Evolutionary conservation across 1,284 basidiomycete genomes (phyloP), one percentile per base, ranked within the genome.

Genomic region (Trichosporon sp.): DNA sequence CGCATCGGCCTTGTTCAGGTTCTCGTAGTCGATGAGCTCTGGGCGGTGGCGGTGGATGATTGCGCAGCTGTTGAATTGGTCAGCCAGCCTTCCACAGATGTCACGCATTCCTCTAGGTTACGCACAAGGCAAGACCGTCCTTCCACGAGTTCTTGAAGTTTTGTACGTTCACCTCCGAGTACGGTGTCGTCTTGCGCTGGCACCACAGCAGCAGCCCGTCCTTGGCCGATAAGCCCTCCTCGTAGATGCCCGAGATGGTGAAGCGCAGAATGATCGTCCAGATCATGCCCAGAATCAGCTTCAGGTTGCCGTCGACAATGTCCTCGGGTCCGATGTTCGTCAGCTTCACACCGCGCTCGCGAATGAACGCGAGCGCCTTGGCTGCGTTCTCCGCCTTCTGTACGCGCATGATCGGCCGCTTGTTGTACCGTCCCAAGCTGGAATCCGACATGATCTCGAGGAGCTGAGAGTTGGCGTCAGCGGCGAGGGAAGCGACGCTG

Each of bases 371-470:
- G 47, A 99, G 84, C 0, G 96, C 96, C 80, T 93, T 93, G 82
- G 95, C 95, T 65, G 97, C 95, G 81, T 99, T 99, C 86, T 99
- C 96, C 2, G 95, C 95, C 80, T 95, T 98, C 82, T 99, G 96
- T 0, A 99, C 90, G 62, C 95, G 89, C 87, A 98, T 95, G 51
- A 89, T 87, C 0, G 96, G 96, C 67, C 87, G 89, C 79, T 88
- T 90, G 83, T 97, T 98, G 83, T 96, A 98, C 74, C 92, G 86
- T 8, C 95, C 96, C 15, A 98, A 87, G 29, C 91, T 92, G 1
- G 90, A 90, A 78, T 97, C 95, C 42, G 95, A 93, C 93, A 95
- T 95, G 78, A 96, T 95, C 86, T 95, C 93, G 90, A 95, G 92
- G 42, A 95, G 86, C 78, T 93, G 65, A 4, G n/a, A 13, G 42